These are phyloP conservation scores for Aaosphaeria pasadenensis DNA, from an alignment of 2,329 filamentous ascomycete genomes.

Conservation along the genomic window DNA sequence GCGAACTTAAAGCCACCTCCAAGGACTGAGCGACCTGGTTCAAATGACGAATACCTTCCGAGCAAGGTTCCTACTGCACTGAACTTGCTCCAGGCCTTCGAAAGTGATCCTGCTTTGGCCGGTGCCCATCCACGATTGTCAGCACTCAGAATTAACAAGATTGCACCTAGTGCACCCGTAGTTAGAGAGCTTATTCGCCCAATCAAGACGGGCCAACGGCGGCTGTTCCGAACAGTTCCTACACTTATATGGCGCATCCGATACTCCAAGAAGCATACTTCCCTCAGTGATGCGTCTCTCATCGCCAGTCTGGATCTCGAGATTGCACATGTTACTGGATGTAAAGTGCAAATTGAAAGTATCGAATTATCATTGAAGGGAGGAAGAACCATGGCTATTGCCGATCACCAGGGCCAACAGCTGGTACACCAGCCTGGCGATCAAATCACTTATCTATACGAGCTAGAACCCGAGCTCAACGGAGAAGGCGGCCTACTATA, in stretches of 20 bases:
- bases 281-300: constrained; percentile 50
- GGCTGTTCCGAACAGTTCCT: constrained; percentile 64
- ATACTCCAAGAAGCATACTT: constrained; percentile 65
- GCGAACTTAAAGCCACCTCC: constrained; percentile 55
- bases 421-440: constrained; percentile 67
- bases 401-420: constrained; percentile 48
- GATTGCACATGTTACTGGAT: constrained; percentile 68
- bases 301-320: constrained; percentile 73
- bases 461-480: constrained; percentile 47
- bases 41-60: constrained; percentile 62
- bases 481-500: constrained; percentile 49
- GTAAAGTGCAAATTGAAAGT: constrained; percentile 60
- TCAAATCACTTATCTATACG: constrained; percentile 73
- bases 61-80: constrained; percentile 67
- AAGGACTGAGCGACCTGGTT: constrained; percentile 40
- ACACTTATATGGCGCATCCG: constrained; percentile 70
- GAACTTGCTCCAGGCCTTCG: constrained; percentile 75
- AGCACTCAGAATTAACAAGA: constrained; percentile 70
- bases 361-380: constrained; percentile 58
- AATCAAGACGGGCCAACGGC: constrained; percentile 61
- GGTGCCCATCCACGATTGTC: constrained; percentile 66
- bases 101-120: constrained; percentile 60
- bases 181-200: constrained; percentile 60
- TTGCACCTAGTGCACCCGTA: constrained; percentile 63
- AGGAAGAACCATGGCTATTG: constrained; percentile 55